Conservation (phyloP, 331 rosid species). For the Erythrophleum ivorense region DNA sequence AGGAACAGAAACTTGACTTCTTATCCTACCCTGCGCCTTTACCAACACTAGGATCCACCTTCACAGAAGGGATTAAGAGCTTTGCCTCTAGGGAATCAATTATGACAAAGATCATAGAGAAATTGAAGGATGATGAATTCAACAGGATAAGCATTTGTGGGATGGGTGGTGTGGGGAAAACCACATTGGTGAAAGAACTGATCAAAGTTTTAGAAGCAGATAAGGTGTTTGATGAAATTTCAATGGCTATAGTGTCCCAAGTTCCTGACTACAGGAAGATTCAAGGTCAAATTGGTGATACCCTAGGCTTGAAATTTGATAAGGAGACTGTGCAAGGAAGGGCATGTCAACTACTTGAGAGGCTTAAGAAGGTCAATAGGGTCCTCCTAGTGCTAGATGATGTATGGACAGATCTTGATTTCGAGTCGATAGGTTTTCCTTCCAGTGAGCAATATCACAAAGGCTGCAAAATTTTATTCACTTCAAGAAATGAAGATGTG, state of each 20-base stretch:
- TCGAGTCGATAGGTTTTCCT: slow-evolving; percentile 44
- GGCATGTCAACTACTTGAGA: slow-evolving; percentile 12
- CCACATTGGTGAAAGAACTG: slow-evolving; percentile 40
- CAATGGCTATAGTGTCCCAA: slow-evolving; percentile 39
- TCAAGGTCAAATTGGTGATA: slow-evolving; percentile 44
- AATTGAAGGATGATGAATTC: slow-evolving; percentile 36
- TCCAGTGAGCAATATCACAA: neutral
- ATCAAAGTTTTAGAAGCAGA: slow-evolving; percentile 7
- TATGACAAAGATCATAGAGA: slow-evolving; percentile 17
- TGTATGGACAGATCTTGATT: slow-evolving; percentile 38
- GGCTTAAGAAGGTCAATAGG: neutral
- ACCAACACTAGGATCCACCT: slow-evolving; percentile 15
- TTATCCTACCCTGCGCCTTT: slow-evolving; percentile 39
- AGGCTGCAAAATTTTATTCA: slow-evolving; percentile 40
- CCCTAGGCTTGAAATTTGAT: slow-evolving; percentile 30
- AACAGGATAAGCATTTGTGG: slow-evolving; percentile 41
- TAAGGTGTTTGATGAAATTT: slow-evolving; percentile 41
- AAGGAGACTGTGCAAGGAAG: slow-evolving; percentile 24
- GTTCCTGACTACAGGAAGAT: slow-evolving; percentile 28
- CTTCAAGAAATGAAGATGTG: slow-evolving; percentile 42
- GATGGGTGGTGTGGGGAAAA: slow-evolving; percentile 51
- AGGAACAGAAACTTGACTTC: neutral
- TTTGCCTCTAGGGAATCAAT: slow-evolving; percentile 15
- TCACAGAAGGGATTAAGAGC: slow-evolving; percentile 12
- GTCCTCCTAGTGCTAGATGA: slow-evolving; percentile 50